Conservation (phyloP, 129 eudicot species). For the Saposhnikovia divaricata region DNA sequence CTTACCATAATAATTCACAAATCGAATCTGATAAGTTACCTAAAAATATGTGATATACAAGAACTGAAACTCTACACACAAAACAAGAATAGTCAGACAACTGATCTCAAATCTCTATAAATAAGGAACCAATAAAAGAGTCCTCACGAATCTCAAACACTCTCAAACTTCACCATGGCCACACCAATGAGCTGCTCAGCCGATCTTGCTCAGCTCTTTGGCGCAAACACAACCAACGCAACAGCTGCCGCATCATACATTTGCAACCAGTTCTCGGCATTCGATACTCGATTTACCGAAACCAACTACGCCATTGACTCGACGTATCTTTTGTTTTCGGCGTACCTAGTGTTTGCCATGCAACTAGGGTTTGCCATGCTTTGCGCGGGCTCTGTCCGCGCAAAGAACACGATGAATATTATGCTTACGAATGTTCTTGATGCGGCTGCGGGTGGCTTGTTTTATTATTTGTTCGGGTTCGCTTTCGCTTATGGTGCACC, state of each 20-base stretch:
- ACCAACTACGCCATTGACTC: conserved; percentile 46
- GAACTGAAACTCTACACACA: no score
- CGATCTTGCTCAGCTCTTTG: neutral
- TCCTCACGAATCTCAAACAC: conserved; percentile 4
- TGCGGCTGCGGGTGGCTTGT: conserved; percentile 61
- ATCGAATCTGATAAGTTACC: neutral
- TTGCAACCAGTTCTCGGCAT: neutral
- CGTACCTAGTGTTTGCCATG: conserved; percentile 69
- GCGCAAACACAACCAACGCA: neutral
- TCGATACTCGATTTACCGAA: conserved; percentile 24
- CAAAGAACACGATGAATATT: conserved; percentile 70
- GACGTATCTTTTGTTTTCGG: conserved; percentile 58
- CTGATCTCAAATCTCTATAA: neutral
- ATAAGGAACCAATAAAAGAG: neutral
- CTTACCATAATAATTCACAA: neutral
- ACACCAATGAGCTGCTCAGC: neutral
- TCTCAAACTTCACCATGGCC: neutral
- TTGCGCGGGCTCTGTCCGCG: conserved; percentile 65
- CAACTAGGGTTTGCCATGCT: conserved; percentile 81
- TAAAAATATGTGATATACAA: neutral
- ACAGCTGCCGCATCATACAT: neutral
- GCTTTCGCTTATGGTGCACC: conserved; percentile 54
- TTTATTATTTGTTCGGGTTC: conserved; percentile 56
- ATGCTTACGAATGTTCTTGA: conserved; percentile 69
- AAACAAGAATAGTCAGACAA: neutral